phyloP scores from a whole-genome alignment of 306 rosid species.

The Trifolium repens region DNA sequence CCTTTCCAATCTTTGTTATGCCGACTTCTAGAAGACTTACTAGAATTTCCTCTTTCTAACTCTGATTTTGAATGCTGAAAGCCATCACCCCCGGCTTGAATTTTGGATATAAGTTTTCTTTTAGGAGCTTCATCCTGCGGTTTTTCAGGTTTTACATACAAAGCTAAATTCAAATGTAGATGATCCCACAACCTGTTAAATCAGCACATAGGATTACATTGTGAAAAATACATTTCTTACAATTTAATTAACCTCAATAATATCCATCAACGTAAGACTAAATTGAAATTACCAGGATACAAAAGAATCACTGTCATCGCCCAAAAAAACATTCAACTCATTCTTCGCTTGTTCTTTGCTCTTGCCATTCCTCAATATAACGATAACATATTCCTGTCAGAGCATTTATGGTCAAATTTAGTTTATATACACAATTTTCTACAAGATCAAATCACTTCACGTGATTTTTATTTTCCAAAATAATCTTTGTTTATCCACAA shows the following conservation, averaged over 20 bases:
- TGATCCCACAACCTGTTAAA: slow-evolving; percentile 94
- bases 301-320: slow-evolving; percentile 87
- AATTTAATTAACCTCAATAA: slow-evolving; percentile 19
- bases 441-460: slow-evolving; percentile 7
- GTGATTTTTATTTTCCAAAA: neutral
- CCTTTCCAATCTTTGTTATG: slow-evolving; percentile 89
- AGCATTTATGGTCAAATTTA: slow-evolving; percentile 31
- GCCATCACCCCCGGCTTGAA: slow-evolving; percentile 48
- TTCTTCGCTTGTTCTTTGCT: slow-evolving; percentile 79
- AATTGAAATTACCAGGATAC: slow-evolving; percentile 75
- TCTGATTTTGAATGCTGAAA: slow-evolving; percentile 55
- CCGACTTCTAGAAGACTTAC: slow-evolving; percentile 59
- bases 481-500: neutral
- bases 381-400: slow-evolving; percentile 92
- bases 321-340: slow-evolving; percentile 86
- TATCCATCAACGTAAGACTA: slow-evolving; percentile 17
- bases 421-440: slow-evolving; percentile 9
- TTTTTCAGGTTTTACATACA: slow-evolving; percentile 60
- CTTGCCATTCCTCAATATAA: slow-evolving; percentile 88
- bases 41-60: slow-evolving; percentile 61
- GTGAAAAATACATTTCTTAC: slow-evolving; percentile 10
- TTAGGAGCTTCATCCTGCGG: slow-evolving; percentile 56
- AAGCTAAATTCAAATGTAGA: slow-evolving; percentile 64
- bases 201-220: slow-evolving; percentile 23
- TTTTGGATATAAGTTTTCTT: slow-evolving; percentile 49